phyloP scores from a whole-genome alignment of 345 rosid genomes.

The Jatropha curcas region DNA sequence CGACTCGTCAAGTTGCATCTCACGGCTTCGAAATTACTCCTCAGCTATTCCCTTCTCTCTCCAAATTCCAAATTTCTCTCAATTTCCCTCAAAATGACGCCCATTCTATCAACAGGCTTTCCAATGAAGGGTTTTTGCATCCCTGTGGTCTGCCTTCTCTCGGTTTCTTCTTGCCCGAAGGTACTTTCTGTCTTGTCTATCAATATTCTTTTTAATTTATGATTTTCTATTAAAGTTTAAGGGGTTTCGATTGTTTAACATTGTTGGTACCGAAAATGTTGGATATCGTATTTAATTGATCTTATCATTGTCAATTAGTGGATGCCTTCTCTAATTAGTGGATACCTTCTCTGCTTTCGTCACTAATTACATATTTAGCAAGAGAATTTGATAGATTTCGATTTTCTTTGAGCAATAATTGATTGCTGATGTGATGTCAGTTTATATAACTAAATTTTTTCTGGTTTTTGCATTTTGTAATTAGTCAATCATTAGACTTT shows the following conservation, averaged over 20 bases:
- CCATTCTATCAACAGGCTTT: neutral
- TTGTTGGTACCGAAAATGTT: too few species aligned
- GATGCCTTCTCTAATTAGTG: too few species aligned
- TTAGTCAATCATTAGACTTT: neutral
- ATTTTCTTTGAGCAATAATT: too few species aligned
- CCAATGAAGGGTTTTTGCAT: conserved; percentile 54
- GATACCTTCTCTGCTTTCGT: neutral
- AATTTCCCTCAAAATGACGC: conserved; percentile 41
- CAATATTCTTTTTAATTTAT: too few species aligned
- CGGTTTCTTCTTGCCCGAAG: conserved; percentile 88
- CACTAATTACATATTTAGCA: neutral
- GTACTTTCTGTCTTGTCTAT: conserved; percentile 31
- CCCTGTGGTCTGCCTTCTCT: conserved; percentile 86
- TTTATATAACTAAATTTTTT: too few species aligned
- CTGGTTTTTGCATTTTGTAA: neutral
- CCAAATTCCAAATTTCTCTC: conserved; percentile 41
- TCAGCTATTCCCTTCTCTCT: conserved; percentile 59
- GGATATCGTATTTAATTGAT: neutral
- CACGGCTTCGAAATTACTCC: conserved; percentile 43
- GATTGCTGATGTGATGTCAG: too few species aligned
- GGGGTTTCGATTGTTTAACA: too few species aligned
- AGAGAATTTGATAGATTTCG: neutral
- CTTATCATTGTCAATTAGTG: neutral
- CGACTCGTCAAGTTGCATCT: conserved; percentile 26
- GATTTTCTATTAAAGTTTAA: too few species aligned